Percentiles rank a stretch among this genome's conserved stretches.
Evolutionary conservation across 768 basidiomycete genomes (phyloP).

Genomic region (Cyclocybe aegerita): DNA sequence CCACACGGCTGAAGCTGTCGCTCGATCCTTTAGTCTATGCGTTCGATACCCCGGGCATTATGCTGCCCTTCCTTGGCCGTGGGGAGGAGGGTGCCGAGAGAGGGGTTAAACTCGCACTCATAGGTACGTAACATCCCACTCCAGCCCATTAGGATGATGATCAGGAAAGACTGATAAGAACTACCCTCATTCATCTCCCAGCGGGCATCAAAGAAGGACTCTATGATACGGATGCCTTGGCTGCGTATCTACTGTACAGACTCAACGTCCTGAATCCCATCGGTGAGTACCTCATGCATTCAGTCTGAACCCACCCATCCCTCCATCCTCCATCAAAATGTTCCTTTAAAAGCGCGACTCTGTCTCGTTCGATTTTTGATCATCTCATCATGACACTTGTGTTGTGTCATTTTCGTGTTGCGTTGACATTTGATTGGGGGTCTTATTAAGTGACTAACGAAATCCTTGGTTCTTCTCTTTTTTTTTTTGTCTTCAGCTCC

Average conservation of each 20-base stretch:
- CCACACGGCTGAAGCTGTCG: slow-evolving; percentile 85
- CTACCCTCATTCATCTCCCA: slow-evolving; percentile 31
- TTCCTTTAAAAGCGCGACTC: neutral
- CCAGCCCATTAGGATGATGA: slow-evolving; percentile 10
- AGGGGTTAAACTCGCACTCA: slow-evolving; percentile 90
- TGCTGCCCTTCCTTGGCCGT: slow-evolving; percentile 91
- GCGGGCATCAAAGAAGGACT: slow-evolving; percentile 94
- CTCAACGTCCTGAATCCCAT: slow-evolving; percentile 76
- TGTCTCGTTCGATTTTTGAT: neutral
- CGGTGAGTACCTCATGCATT: slow-evolving; percentile 43
- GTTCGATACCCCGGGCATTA: slow-evolving; percentile 94
- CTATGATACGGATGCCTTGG: slow-evolving; percentile 82
- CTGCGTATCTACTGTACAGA: slow-evolving; percentile 83
- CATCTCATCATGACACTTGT: neutral
- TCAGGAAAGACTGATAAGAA: slow-evolving; percentile 19
- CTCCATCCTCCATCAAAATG: no score
- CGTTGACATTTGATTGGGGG: slow-evolving; percentile 3
- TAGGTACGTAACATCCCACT: slow-evolving; percentile 59
- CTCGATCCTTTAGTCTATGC: slow-evolving; percentile 85
- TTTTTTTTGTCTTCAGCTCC: slow-evolving; percentile 47
- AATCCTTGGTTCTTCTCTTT: neutral
- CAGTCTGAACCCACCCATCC: neutral
- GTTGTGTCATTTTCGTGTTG: neutral
- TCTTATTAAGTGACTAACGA: no score
- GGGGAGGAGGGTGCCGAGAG: slow-evolving; percentile 87